Percentiles rank a stretch among this genome's conserved stretches.
Conservation (phyloP, 805 yeast species). For the Lipomyces oligophaga region DNA sequence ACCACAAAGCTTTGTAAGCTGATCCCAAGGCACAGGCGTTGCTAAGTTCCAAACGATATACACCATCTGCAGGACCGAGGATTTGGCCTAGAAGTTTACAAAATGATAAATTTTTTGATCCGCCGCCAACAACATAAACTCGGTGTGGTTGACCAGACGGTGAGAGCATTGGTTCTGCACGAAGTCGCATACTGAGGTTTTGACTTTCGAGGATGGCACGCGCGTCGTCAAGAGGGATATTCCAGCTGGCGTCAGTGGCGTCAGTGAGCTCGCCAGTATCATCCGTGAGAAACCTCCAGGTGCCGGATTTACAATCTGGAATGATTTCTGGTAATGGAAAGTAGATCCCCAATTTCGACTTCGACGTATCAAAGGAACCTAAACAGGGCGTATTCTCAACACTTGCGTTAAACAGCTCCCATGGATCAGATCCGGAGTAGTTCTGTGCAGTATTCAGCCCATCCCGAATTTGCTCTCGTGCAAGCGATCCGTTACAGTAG, state of each 20-base stretch:
- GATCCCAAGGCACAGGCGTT: slow-evolving; percentile 94
- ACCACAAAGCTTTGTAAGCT: slow-evolving; percentile 70
- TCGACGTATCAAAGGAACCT: slow-evolving; percentile 7
- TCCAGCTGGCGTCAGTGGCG: slow-evolving; percentile 21
- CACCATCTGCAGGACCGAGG: slow-evolving; percentile 62
- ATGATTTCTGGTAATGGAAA: slow-evolving; percentile 90
- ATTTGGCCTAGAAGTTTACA: slow-evolving; percentile 66
- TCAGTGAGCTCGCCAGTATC: slow-evolving; percentile 13
- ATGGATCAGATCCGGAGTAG: slow-evolving; percentile 29
- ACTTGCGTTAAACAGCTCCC: slow-evolving; percentile 35
- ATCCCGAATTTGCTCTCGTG: slow-evolving; percentile 74
- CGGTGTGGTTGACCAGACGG: slow-evolving; percentile 53
- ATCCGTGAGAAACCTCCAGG: slow-evolving; percentile 44
- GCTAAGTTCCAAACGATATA: slow-evolving; percentile 67
- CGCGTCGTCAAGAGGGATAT: slow-evolving; percentile 55
- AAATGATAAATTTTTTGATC: slow-evolving; percentile 66
- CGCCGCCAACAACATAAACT: slow-evolving; percentile 84
- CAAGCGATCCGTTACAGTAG: slow-evolving; percentile 85
- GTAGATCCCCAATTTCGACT: slow-evolving; percentile 62
- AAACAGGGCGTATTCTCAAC: slow-evolving; percentile 22
- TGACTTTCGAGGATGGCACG: slow-evolving; percentile 79
- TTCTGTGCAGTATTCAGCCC: slow-evolving; percentile 49
- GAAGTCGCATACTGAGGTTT: slow-evolving; percentile 74
- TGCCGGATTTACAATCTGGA: slow-evolving; percentile 70
- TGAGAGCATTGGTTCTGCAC: slow-evolving; percentile 74